Evolutionary conservation across 306 rosid species (phyloP).

Genomic region (Vigna reflexopilosa): DNA sequence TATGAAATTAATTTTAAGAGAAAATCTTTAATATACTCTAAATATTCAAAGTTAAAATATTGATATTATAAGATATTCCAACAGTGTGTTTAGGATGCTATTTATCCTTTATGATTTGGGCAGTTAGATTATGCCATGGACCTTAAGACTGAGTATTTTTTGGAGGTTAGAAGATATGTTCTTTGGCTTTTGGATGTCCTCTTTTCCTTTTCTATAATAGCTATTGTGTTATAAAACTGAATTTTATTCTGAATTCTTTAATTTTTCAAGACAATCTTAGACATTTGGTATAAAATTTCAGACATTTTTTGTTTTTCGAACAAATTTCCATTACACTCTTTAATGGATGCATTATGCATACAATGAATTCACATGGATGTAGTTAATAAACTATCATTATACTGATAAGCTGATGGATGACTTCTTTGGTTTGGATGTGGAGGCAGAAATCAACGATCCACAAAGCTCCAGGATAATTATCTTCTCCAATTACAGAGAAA

Average conservation of each 20-base stretch:
- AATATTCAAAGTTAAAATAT: neutral
- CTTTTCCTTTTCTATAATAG: slow-evolving; percentile 8
- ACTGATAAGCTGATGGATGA: slow-evolving; percentile 23
- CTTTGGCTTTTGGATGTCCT: slow-evolving; percentile 9
- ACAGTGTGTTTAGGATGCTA: neutral
- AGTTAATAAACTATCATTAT: slow-evolving; percentile 8
- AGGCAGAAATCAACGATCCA: slow-evolving; percentile 80
- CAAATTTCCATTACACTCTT: slow-evolving; percentile 20
- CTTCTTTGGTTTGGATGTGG: slow-evolving; percentile 41
- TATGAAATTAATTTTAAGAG: neutral
- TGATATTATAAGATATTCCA: neutral
- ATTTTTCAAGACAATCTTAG: neutral
- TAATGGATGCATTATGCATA: neutral
- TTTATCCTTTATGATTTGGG: neutral
- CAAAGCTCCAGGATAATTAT: slow-evolving; percentile 85
- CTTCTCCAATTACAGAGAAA: slow-evolving; percentile 93
- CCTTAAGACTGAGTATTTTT: too few species aligned
- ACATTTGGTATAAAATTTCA: slow-evolving; percentile 19
- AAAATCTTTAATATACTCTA: neutral
- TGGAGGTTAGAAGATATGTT: neutral
- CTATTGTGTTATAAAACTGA: slow-evolving; percentile 4
- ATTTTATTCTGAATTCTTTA: neutral
- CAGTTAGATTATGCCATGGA: too few species aligned
- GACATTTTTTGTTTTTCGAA: slow-evolving; percentile 8
- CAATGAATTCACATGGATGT: neutral